phyloP scores from a whole-genome alignment of 2,329 filamentous ascomycete species.

The Cladophialophora carrionii region DNA sequence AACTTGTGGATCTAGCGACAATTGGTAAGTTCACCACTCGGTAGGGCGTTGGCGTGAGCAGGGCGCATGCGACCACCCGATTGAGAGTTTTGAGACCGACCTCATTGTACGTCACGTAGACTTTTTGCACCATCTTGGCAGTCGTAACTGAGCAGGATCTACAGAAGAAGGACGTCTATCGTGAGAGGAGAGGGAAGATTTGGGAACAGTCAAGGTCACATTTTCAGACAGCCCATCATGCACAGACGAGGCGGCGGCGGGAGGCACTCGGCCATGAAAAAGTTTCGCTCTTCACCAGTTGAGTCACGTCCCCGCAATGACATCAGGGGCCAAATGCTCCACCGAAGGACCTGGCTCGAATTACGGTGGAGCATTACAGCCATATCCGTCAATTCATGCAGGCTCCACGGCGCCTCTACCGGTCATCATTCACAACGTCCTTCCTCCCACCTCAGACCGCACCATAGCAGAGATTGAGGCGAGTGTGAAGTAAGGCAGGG shows the following conservation, averaged over 20 bases:
- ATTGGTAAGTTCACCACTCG: conserved; percentile 6
- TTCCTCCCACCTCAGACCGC: neutral
- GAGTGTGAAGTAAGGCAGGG: neutral
- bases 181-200: conserved; percentile 10
- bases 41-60: neutral
- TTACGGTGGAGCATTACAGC: neutral
- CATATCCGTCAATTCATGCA: neutral
- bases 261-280: conserved; percentile 16
- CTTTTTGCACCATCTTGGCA: conserved; percentile 71
- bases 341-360: neutral
- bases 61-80: neutral
- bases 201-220: conserved; percentile 20
- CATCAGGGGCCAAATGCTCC: neutral
- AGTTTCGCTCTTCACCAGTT: conserved; percentile 15
- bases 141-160: neutral
- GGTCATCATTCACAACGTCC: neutral
- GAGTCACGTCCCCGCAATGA: neutral
- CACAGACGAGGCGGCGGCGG: conserved; percentile 11
- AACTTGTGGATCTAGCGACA: conserved; percentile 84
- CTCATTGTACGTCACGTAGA: conserved; percentile 92
- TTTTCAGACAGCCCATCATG: conserved; percentile 16
- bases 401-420: neutral
- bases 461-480: neutral
- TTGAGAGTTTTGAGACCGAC: conserved; percentile 54
- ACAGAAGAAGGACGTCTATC: neutral